These are phyloP conservation scores for Buxus sempervirens DNA, from an alignment of 164 flowering plant genomes.

Conservation along the genomic window DNA sequence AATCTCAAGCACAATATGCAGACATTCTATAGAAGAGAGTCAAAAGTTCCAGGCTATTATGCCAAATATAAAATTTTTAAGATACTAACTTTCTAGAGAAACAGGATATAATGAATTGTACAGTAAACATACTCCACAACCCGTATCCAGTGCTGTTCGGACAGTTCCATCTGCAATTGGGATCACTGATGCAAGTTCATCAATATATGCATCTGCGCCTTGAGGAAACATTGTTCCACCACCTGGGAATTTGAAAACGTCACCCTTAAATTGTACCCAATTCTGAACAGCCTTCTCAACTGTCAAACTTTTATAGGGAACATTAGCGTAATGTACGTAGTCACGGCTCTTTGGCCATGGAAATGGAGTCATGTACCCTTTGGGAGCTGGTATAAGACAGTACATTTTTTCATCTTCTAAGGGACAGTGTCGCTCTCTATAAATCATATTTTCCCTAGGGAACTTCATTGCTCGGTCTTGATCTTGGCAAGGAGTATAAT, in stretches of 20 bases:
- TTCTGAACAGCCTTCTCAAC: slow-evolving; percentile 93
- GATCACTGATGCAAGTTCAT: slow-evolving; percentile 85
- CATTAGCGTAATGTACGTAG: slow-evolving; percentile 88
- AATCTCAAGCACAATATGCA: neutral
- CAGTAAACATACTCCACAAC: slow-evolving; percentile 79
- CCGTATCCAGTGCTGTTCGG: slow-evolving; percentile 92
- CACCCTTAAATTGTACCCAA: slow-evolving; percentile 88
- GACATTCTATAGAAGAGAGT: neutral
- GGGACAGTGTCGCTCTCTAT: slow-evolving; percentile 96
- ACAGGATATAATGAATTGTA: neutral
- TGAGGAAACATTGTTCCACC: slow-evolving; percentile 99
- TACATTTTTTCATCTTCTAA: slow-evolving; percentile 62
- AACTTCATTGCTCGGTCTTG: slow-evolving; percentile 93
- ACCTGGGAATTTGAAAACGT: slow-evolving; percentile 93
- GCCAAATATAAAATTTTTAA: neutral
- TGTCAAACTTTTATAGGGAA: slow-evolving; percentile 74
- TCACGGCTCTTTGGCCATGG: slow-evolving; percentile 96
- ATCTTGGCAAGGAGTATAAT: slow-evolving; percentile 95
- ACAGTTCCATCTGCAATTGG: slow-evolving; percentile 81
- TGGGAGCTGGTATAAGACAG: slow-evolving; percentile 91
- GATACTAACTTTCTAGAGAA: neutral
- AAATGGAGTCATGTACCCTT: slow-evolving; percentile 80
- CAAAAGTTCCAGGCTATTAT: neutral
- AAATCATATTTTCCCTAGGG: slow-evolving; percentile 89
- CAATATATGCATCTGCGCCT: slow-evolving; percentile 95